These are phyloP conservation scores for Quercus suber DNA, from an alignment of 306 rosid species.

Conservation along the genomic window DNA sequence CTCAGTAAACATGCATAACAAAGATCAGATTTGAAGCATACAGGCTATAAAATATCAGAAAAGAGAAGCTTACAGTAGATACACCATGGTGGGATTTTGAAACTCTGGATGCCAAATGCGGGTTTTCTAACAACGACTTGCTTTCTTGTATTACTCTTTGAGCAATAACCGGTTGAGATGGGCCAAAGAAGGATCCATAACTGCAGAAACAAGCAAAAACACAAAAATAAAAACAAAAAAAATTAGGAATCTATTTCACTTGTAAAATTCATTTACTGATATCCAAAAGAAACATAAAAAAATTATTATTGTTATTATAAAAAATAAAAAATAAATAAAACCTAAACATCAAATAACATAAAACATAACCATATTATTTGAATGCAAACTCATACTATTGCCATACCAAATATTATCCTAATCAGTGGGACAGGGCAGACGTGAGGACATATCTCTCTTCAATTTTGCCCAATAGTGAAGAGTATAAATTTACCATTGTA, in stretches of 20 bases:
- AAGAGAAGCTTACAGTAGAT: constrained; percentile 22
- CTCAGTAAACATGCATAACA: background rate
- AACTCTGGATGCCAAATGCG: constrained; percentile 55
- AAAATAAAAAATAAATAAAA: background rate
- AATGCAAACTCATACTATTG: background rate
- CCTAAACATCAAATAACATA: background rate
- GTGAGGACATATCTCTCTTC: background rate
- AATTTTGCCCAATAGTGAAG: background rate
- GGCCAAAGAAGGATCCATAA: constrained; percentile 90
- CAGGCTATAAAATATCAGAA: constrained; percentile 2
- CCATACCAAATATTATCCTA: background rate
- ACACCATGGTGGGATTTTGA: constrained; percentile 50
- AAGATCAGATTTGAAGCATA: background rate
- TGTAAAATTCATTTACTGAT: constrained; percentile 2
- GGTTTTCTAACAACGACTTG: constrained; percentile 74
- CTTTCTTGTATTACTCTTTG: constrained; percentile 92
- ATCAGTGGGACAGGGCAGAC: background rate
- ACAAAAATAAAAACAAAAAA: constrained; percentile 1
- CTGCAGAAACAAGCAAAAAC: constrained; percentile 41
- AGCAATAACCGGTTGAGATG: constrained; percentile 80
- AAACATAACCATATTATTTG: background rate
- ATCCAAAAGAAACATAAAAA: background rate
- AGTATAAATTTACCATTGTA: background rate
- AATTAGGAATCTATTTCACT: constrained; percentile 13
- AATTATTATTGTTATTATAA: no score